Evolutionary conservation across 805 yeast species (phyloP).

Genomic region (Ogataea nonfermentans): DNA sequence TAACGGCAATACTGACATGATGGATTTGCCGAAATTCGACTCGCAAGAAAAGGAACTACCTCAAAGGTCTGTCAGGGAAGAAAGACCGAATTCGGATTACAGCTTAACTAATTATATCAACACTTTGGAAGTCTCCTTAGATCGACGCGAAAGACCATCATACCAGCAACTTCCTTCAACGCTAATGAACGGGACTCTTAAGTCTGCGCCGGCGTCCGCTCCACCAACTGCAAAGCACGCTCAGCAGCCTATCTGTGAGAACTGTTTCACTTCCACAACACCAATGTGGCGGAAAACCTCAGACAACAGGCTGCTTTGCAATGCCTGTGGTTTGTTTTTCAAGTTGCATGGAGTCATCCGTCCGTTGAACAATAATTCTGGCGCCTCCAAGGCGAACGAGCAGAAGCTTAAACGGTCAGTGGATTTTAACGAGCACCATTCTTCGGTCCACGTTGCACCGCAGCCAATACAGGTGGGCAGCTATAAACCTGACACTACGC

Average conservation of each 20-base stretch:
- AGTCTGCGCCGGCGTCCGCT: conserved; percentile 9
- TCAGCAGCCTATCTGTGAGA: conserved; percentile 58
- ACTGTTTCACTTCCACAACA: conserved; percentile 88
- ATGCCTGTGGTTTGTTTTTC: conserved; percentile 88
- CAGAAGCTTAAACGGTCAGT: conserved; percentile 14
- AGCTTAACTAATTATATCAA: conserved; percentile 32
- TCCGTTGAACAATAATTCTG: conserved; percentile 25
- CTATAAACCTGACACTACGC: conserved; percentile 25
- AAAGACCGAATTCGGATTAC: conserved; percentile 16
- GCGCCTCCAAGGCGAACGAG: conserved; percentile 8
- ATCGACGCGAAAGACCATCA: conserved; percentile 22
- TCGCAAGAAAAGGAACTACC: conserved; percentile 1
- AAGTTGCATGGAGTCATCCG: conserved; percentile 72
- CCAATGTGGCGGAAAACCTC: conserved; percentile 90
- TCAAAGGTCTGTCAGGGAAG: conserved; percentile 3
- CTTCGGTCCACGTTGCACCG: conserved; percentile 3
- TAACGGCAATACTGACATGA: conserved; percentile 24
- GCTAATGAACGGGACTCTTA: conserved; percentile 14
- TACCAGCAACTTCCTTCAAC: conserved; percentile 15
- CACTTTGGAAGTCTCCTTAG: conserved; percentile 34
- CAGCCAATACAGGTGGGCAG: conserved; percentile 4
- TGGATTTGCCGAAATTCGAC: conserved; percentile 30
- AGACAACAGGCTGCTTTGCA: conserved; percentile 80
- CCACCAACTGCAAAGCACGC: conserved; percentile 10
- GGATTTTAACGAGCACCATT: conserved; percentile 5